phyloP scores from a whole-genome alignment of 164 flowering plant species.

The grape (Vitis vinifera) region ASM3070453v1 NC_081812.1:10923001-10923500 shows the following conservation, averaged over 20 bases:
- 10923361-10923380: too few species aligned
- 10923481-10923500: conserved; percentile 97
- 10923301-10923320: conserved; percentile 76
- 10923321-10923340: neutral
- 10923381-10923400: too few species aligned
- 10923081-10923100: neutral
- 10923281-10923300: conserved; percentile 93
- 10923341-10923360: too few species aligned
- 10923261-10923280: conserved; percentile 90
- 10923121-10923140: neutral
- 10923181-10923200: conserved; percentile 88
- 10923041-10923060: too few species aligned
- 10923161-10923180: conserved; percentile 74
- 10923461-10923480: conserved; percentile 85
- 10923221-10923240: conserved; percentile 60
- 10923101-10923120: too few species aligned
- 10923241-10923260: conserved; percentile 96
- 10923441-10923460: conserved; percentile 8
- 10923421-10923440: too few species aligned
- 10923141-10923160: conserved; percentile 1
- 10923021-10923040: conserved; percentile 3
- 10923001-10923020: neutral
- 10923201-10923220: conserved; percentile 80
- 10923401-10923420: too few species aligned
- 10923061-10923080: too few species aligned